Conservation (phyloP, 1,139 yeast genomes). For the Geotrichum candidum region DNA sequence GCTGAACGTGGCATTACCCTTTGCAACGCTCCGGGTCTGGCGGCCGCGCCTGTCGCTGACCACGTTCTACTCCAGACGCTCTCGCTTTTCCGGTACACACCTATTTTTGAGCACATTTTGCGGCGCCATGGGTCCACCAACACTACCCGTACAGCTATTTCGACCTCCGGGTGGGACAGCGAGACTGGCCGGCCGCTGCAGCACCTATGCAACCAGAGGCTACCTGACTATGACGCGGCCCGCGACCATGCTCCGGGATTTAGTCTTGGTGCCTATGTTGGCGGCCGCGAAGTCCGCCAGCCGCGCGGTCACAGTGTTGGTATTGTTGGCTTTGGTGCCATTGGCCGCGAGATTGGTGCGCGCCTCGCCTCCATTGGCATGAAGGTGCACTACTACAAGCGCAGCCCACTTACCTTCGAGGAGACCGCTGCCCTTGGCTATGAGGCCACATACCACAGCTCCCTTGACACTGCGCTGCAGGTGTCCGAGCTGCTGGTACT, state of each 20-base stretch:
- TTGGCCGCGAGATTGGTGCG: constrained; percentile 60
- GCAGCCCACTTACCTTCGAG: constrained; percentile 42
- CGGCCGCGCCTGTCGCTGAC: constrained; percentile 75
- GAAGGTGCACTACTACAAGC: constrained; percentile 59
- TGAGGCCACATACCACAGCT: constrained; percentile 41
- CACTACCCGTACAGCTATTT: constrained; percentile 33
- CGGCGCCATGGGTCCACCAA: constrained; percentile 41
- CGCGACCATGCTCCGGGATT: constrained; percentile 27
- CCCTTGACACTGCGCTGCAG: constrained; percentile 38
- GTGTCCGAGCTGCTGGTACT: constrained; percentile 54
- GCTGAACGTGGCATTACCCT: constrained; percentile 45
- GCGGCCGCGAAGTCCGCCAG: constrained; percentile 42
- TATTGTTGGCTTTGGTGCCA: constrained; percentile 72
- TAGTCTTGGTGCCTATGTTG: constrained; percentile 42
- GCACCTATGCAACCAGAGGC: constrained; percentile 35
- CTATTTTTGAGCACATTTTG: constrained; percentile 44
- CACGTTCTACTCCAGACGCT: constrained; percentile 56
- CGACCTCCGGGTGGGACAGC: constrained; percentile 22
- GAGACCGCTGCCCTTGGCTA: constrained; percentile 35
- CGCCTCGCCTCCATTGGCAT: constrained; percentile 57
- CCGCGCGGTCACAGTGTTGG: constrained; percentile 52
- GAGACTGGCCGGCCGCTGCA: constrained; percentile 34
- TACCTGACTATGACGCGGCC: constrained; percentile 30
- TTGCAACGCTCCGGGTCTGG: constrained; percentile 50
- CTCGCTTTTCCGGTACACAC: constrained; percentile 56